These are phyloP conservation scores for Ambrosiella beaveri DNA, from an alignment of 2,329 filamentous ascomycete genomes.

Conservation along the genomic window DNA sequence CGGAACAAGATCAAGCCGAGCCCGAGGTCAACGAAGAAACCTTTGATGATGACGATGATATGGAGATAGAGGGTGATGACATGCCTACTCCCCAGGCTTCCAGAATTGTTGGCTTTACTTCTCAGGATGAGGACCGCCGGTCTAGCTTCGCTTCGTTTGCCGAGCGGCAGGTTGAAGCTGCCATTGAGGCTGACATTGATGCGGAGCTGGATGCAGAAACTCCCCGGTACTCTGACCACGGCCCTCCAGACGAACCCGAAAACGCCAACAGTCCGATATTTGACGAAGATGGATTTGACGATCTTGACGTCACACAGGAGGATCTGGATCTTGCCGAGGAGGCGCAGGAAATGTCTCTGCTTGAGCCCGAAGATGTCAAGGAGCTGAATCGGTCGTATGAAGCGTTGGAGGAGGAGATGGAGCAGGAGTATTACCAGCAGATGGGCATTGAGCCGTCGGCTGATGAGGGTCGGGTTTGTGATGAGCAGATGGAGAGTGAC, in stretches of 20 bases:
- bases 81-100: background rate
- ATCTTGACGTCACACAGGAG: slow-evolving; percentile 33
- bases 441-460: background rate
- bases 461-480: slow-evolving; percentile 4
- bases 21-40: background rate
- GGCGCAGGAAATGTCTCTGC: slow-evolving; percentile 41
- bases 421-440: slow-evolving; percentile 6
- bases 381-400: slow-evolving; percentile 17
- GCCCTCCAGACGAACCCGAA: background rate
- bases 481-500: slow-evolving; percentile 4
- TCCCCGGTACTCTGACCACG: background rate
- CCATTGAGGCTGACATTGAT: slow-evolving; percentile 21
- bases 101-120: background rate
- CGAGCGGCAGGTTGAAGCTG: slow-evolving; percentile 19
- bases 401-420: slow-evolving; percentile 13
- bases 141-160: slow-evolving; percentile 29
- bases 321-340: slow-evolving; percentile 40
- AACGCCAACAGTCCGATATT: slow-evolving; percentile 11
- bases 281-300: slow-evolving; percentile 25
- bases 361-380: slow-evolving; percentile 27
- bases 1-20: background rate
- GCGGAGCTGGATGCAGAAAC: slow-evolving; percentile 17
- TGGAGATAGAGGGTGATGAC: slow-evolving; percentile 11
- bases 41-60: slow-evolving; percentile 9
- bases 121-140: background rate